Base-by-base conservation (phyloP, 805 yeast species). In the Candida insectalens region DNA sequence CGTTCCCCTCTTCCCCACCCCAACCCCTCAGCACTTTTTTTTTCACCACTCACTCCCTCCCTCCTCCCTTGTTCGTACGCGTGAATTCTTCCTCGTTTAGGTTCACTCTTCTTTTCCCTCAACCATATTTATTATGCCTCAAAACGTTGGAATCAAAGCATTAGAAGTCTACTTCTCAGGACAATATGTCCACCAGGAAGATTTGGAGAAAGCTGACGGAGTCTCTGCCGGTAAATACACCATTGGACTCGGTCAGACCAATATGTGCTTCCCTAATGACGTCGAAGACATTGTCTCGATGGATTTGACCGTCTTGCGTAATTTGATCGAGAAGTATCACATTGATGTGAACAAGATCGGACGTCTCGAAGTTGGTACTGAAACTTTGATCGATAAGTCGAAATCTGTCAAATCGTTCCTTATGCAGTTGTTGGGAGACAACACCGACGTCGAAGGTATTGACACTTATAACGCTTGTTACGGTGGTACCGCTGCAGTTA, bases 381-480 rank as follows among this genome's bases (percentile, higher is more conserved):
- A 92, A 69, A 89, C 98, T 33, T 69, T 92, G 50, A 69, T 92
- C 49, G 98, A 92, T 65, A 92, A 92, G 65, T 87, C 97, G 48
- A 92, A 92, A 69, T 82, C 95, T 28, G 95, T 89, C 54, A 92
- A 92, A 67, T 76, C 96, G 25, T 95, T 92, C 27, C 70, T 92
- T 60, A 89, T 87, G 83, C 96, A 88, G 65, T 74, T 92, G 46
- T 79, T 92, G 47, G 85, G 81, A 38, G 89, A 74, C 35, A 92
- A 92, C 70, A 62, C 69, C 49, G 97, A 92, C 54, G 69, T 89
- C 49, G 98, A 92, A 65, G 98, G 98, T 62, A 68, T 92, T 42
- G 98, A 92, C 63, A 87, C 95, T 45, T 59, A 87, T 51, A 92
- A 92, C 61, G 98, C 98, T 21, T 92, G 98, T 67, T 92, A 92